Evolutionary conservation across 805 yeast species (phyloP).

Genomic region (Schwanniomyces occidentalis): DNA sequence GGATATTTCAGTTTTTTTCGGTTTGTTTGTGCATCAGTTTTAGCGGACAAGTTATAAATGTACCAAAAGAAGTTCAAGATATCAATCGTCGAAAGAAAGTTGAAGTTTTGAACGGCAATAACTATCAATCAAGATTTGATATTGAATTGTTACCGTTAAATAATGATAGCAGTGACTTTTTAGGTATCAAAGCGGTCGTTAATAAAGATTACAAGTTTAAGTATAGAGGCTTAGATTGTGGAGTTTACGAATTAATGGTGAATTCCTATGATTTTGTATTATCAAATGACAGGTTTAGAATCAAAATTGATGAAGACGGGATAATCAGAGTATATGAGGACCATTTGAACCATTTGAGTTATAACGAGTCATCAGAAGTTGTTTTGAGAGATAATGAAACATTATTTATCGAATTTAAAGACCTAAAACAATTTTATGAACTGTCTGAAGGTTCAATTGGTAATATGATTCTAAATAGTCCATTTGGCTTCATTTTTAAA

Average conservation of each 20-base stretch:
- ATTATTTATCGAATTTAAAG: conserved; percentile 19
- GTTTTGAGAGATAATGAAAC: conserved; percentile 16
- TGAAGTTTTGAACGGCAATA: conserved; percentile 33
- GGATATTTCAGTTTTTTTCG: conserved; percentile 2
- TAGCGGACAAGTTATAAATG: conserved; percentile 24
- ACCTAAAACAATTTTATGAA: conserved; percentile 35
- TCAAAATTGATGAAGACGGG: conserved; percentile 21
- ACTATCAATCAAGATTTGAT: conserved; percentile 32
- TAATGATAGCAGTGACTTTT: conserved; percentile 1
- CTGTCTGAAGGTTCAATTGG: conserved; percentile 25
- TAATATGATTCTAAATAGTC: conserved; percentile 38
- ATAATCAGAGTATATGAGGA: conserved; percentile 24
- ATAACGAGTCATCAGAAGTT: conserved; percentile 19
- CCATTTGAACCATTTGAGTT: conserved; percentile 13
- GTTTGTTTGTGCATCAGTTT: conserved; percentile 13
- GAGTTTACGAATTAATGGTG: conserved; percentile 35
- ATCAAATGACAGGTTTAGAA: conserved; percentile 22
- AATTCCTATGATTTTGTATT: conserved; percentile 38
- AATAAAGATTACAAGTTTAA: conserved; percentile 26
- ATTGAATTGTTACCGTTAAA: conserved; percentile 19
- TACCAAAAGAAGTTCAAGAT: conserved; percentile 25
- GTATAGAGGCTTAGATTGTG: conserved; percentile 22
- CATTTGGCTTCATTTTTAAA: conserved; percentile 42
- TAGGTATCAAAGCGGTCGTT: conserved; percentile 15
- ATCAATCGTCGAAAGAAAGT: conserved; percentile 10